Base-by-base conservation (phyloP, 2,329 filamentous ascomycete genomes). In the Ceratocystis cacaofunesta region DNA sequence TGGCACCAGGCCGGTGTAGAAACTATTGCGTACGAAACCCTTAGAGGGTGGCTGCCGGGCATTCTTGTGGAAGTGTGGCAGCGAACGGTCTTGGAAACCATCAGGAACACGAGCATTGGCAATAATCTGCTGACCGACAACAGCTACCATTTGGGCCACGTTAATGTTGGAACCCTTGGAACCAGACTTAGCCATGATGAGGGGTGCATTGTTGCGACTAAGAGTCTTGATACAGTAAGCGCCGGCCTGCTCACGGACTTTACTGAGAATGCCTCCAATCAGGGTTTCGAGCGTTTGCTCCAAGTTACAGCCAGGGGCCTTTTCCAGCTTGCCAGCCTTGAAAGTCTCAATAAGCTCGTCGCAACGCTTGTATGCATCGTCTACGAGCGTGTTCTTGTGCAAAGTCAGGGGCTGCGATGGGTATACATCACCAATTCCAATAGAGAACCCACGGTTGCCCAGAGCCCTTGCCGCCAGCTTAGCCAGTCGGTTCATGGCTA, bases 141-240 rank as follows among this genome's bases (percentile, higher is more conserved):
- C 86, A 66, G 94, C 92, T 73, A 97, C 89, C 94, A 99, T 99
- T 78, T 99, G 94, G 7, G 94, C 94, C 43, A 99, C 94, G 79
- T 99, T 99, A 79, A 99, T 95, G 71, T 90, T 88, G 4, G 91
- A 96, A 73, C 94, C 94, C 75, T 99, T 99, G 64, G 92, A 97
- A 61, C 94, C 94, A 12, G 90, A 97, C 68, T 90, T 94, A 68
- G 94, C 94, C 94, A 99, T 99, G 77, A 96, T 87, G 69, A 97
- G 80, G 5, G 94, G 92, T 0, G 94, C 87, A 71, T 99, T 99
- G 77, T 91, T 91, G 69, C 85, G 87, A 77, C 90, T 96, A 44
- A 99, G 80, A 63, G 92, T 90, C 36, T 86, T 84, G 71, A 96
- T 91, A 82, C 94, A 96, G 72, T 92, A 87, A 63, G 90, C 84